Percentiles rank a stretch among this genome's conserved stretches.
Evolutionary conservation across 768 basidiomycete genomes (phyloP).

Genomic region (Kwoniella sp.): DNA sequence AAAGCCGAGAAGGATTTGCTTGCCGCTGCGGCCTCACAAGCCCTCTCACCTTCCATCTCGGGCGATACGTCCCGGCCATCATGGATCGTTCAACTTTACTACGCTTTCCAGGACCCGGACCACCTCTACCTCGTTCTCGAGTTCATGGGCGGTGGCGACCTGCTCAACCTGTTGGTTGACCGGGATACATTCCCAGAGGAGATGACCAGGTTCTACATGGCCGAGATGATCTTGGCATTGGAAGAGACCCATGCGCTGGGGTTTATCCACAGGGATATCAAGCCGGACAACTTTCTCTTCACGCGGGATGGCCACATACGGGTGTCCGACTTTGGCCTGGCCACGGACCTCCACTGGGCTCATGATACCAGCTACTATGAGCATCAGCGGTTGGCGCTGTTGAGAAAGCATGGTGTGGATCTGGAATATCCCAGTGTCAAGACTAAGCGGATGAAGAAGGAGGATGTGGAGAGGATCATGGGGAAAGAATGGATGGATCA

Average conservation of each 20-base stretch:
- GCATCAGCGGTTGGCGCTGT: conserved; percentile 78
- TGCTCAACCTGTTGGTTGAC: conserved; percentile 91
- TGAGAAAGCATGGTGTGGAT: conserved; percentile 92
- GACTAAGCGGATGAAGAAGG: conserved; percentile 73
- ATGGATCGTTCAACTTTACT: conserved; percentile 90
- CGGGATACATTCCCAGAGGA: conserved; percentile 52
- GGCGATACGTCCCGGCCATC: conserved; percentile 62
- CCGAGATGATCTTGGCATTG: conserved; percentile 95
- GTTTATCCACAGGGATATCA: conserved; percentile 97
- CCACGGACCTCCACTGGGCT: conserved; percentile 86
- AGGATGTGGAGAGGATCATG: conserved; percentile 78
- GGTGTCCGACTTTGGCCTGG: conserved; percentile 92
- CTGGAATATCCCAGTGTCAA: conserved; percentile 70
- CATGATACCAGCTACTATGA: conserved; percentile 97
- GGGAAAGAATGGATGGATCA: conserved; percentile 61
- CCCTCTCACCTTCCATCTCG: conserved; percentile 5
- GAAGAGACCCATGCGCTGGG: conserved; percentile 89
- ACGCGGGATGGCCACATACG: conserved; percentile 88
- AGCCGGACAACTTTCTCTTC: conserved; percentile 95
- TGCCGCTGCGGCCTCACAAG: conserved; percentile 67
- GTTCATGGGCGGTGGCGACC: conserved; percentile 94
- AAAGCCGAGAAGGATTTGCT: conserved; percentile 91
- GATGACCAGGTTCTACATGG: conserved; percentile 74
- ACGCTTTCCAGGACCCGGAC: conserved; percentile 73
- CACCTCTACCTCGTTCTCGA: conserved; percentile 91